Percentiles rank a stretch among this genome's conserved stretches.
These are phyloP conservation scores for Bruguiera parviflora DNA, from an alignment of 345 rosid species.

Conservation along the genomic window DNA sequence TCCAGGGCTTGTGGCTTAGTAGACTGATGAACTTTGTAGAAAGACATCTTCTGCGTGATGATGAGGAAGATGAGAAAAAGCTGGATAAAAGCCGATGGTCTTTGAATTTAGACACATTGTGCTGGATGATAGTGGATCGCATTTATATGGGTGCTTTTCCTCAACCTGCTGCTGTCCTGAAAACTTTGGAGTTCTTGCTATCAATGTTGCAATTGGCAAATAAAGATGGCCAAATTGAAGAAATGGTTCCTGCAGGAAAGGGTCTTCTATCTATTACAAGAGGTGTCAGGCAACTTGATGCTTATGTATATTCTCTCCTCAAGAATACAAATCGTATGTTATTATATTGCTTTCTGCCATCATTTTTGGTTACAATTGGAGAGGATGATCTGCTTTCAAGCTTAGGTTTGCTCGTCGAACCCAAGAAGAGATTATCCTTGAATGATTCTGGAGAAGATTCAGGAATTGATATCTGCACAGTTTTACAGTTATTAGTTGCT, in stretches of 20 bases:
- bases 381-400: constrained; percentile 80
- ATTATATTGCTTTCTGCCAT: constrained; percentile 86
- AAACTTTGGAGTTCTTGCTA: constrained; percentile 82
- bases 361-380: constrained; percentile 75
- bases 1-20: constrained; percentile 92
- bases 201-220: constrained; percentile 96
- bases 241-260: constrained; percentile 81
- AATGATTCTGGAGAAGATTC: constrained; percentile 59
- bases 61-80: constrained; percentile 93
- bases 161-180: constrained; percentile 73
- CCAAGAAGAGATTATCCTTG: constrained; percentile 50
- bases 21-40: constrained; percentile 94
- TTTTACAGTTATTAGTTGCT: constrained; percentile 88
- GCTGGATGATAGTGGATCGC: constrained; percentile 97
- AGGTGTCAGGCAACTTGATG: constrained; percentile 83
- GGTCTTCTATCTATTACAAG: constrained; percentile 81
- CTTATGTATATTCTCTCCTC: constrained; percentile 80
- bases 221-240: constrained; percentile 96
- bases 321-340: constrained; percentile 91
- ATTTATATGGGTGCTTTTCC: constrained; percentile 96
- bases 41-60: constrained; percentile 96
- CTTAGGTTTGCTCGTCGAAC: constrained; percentile 70
- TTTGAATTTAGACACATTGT: constrained; percentile 81
- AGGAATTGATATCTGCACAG: constrained; percentile 69
- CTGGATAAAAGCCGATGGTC: constrained; percentile 92